Evolutionary conservation across 305 asterid genomes (phyloP), one percentile per base, ranked within the genome.

Genomic region (Rubia peregrina): DNA sequence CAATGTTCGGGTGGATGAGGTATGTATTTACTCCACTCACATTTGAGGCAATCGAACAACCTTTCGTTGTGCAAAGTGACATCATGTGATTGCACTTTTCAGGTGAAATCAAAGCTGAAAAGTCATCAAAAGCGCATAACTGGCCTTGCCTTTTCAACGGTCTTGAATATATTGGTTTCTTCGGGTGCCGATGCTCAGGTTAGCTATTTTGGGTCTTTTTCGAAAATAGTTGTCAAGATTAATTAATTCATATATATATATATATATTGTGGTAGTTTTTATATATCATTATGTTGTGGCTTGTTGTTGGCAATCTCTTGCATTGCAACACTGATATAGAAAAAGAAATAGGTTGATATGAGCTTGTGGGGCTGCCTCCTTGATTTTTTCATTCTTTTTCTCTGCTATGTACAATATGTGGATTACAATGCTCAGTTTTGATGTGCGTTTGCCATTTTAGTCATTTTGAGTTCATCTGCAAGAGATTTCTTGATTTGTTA

Each of bases 131-230:
- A 74, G 79, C 80, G 83, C 61, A 79, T 82, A 55, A 82, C 80
- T 57, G 83, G 85, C 40, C 65, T 82, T 3, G 83, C 85, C 43
- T 79, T 82, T 65, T 82, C 84, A 26, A 77, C 77, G 49, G 68
- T 42, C 57, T 70, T 82, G 59, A 82, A 82, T 61, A 69, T 82
- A 38, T 74, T 82, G 65, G 79, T 82, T 69, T 82, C 86, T 17
- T 82, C 84, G 0, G 86, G 80, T 17, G 86, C 84, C 42, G 84
- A 82, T 82, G 81, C 82, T 63, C 80, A 79, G 82, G 85, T 79
- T 68, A 61, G 68, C 41, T 42, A 22, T 24, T 12, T 16, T 24
- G 17, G 22, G 55, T 68, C 26, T 19, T 17, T 41, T 8, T 13
- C 12, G 9, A 64, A 30, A 53, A 6, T 43, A 63, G 7, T 6